Evolutionary conservation across 306 rosid species (phyloP), one percentile per base, ranked within the genome.

Genomic region (Cucumis cinereus): DNA sequence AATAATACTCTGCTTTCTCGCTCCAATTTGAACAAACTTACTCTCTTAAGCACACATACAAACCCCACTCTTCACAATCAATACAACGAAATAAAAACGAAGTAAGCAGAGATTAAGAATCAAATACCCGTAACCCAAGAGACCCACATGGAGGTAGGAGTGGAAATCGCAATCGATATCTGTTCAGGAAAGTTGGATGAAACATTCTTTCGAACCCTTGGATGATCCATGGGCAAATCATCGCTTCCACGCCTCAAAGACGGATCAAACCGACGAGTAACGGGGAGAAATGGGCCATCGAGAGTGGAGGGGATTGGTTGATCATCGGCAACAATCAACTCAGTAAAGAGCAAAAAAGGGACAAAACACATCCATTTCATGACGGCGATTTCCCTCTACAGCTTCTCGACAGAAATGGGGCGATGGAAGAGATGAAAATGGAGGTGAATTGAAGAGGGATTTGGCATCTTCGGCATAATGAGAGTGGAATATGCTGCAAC

Each of bases 51-150:
- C 68, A 28, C 22, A 17, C 17, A 16, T 8, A 62, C 2, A 33
- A 63, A 50, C 16, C 8, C 17, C 8, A 61, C 40, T 16, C 20
- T 17, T 63, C 15, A 8, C 14, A 63, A 63, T 33, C 24, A 0
- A 14, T 15, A 61, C n/a, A 61, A 15, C 67, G 11, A 61, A 60
- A 30, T 55, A 13, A 35, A 69, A 81, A 52, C 2, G 11, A 28
- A 61, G 8, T 5, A 61, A 66, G 8, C 22, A 17, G 23, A 7
- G 45, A 5, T 13, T 36, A 45, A 38, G 26, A 49, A 76, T 11
- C 33, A 66, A 78, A 33, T 91, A 93, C 98, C 96, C 41, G 98
- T 91, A 28, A 91, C 87, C 97, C 97, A 93, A 79, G 98, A 91
- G 79, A 89, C 80, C 97, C 96, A 91, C 88, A 91, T 87, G 33